phyloP scores from a whole-genome alignment of 257 asterid genomes.

The Thymus mandschuricus region DNA sequence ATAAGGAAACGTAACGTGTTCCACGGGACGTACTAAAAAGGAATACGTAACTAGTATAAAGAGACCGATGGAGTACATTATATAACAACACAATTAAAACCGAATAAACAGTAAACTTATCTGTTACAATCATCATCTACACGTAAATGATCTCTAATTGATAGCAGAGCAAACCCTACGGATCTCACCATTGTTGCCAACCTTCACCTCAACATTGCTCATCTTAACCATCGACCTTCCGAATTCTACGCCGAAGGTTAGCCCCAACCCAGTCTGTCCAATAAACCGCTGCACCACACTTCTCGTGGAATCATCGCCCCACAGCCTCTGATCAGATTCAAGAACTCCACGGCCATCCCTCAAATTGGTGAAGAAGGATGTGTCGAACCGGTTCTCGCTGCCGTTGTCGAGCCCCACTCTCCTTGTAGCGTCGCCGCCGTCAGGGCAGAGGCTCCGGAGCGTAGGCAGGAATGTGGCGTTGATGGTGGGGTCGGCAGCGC shows the following conservation, averaged over 20 bases:
- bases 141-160: constrained; percentile 48
- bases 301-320: too few species aligned
- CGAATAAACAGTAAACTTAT: too few species aligned
- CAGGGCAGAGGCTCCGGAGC: constrained; percentile 74
- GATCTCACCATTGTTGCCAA: constrained; percentile 70
- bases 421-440: constrained; percentile 48
- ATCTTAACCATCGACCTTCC: constrained; percentile 84
- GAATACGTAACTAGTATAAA: too few species aligned
- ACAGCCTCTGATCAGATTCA: too few species aligned
- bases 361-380: too few species aligned
- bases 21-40: too few species aligned
- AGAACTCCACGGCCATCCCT: too few species aligned
- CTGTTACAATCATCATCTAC: too few species aligned
- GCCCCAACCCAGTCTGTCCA: constrained; percentile 65
- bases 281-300: constrained; percentile 60
- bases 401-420: constrained; percentile 73
- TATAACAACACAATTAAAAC: too few species aligned
- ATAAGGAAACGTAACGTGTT: too few species aligned
- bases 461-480: constrained; percentile 55
- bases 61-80: too few species aligned
- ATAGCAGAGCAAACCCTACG: constrained; percentile 84
- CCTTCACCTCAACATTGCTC: constrained; percentile 77
- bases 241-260: constrained; percentile 60
- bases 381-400: too few species aligned
- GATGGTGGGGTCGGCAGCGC: constrained; percentile 70